Evolutionary conservation across 805 yeast species (phyloP), one percentile per base, ranked within the genome.

Genomic region (Yarrowia deformans): DNA sequence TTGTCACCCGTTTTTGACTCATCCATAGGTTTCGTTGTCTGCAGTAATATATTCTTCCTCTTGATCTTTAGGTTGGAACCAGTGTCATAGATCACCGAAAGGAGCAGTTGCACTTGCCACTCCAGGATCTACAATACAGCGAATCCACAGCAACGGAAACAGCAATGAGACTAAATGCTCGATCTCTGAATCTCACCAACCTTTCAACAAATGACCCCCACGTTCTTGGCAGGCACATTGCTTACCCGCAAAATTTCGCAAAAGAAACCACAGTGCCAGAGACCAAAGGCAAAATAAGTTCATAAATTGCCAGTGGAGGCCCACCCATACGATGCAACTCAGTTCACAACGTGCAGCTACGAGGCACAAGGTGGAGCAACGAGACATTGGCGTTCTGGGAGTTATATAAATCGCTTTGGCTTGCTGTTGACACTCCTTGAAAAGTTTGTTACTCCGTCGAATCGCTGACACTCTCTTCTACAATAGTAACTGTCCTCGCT

Each of bases 321-420:
- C 58, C 58, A 54, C 58, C 58, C 58, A 54, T 9, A 18, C 42
- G 18, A 14, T 19, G 9, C 5, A 14, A n/a, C 45, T 19, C 45
- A 39, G 60, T 54, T 54, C 39, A 12, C n/a, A 12, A 37, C 60
- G 45, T 39, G 60, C 60, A 54, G 60, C 60, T 54, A 7, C 14
- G 2, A 16, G n/a, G 60, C 60, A 54, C 45, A 10, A 19, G 19
- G 34, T 23, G 13, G 60, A 39, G 60, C 60, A 54, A 54, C 43
- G 37, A 32, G 43, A 5, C 32, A 3, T 13, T 8, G 8, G 2
- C 16, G 37, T 29, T 37, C 58, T 54, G 58, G 60, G 45, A 54
- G 45, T 54, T 35, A 39, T 54, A 54, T 54, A 54, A 45, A 52
- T 54, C 60, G 60, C 43, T 18, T 35, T 52, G 32, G 43, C 55